Evolutionary conservation across 441 rosid species (phyloP), one percentile per base, ranked within the genome.

Genomic region (Adansonia madagascariensis): DNA sequence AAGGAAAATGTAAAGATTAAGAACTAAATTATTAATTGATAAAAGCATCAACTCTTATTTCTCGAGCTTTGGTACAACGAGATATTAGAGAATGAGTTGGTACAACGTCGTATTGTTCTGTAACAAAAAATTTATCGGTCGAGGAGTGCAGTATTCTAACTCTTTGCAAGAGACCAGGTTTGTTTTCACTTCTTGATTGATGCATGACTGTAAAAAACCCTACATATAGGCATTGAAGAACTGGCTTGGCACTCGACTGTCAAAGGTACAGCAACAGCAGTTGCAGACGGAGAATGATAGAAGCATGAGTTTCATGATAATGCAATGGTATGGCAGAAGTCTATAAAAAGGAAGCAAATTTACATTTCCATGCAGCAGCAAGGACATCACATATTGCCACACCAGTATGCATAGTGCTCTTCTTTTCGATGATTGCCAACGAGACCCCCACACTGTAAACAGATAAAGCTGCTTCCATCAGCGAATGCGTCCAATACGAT

Each of bases 381-480:
- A 35, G 39, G 4, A 35, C 39, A 35, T 35, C 39, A 35, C 79
- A 80, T 77, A 65, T 79, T 81, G 86, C 90, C 80, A 79, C 98
- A 94, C 99, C 99, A 96, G 86, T 86, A 87, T 5, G 97, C 89
- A 75, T 87, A 89, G 71, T 94, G 99, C 88, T 94, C 94, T 22
- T 96, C 99, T 86, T 83, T 91, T 18, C 98, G 91, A 75, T 90
- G 85, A 77, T 83, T 87, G 74, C 98, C 90, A 66, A 96, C 99
- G 47, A 96, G 92, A 71, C 99, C 98, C 12, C 99, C 98, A 8
- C 99, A 96, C 27, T 88, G 89, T 69, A 69, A 69, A 69, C 73
- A 94, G 50, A 92, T 88, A 83, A 92, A 96, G 87, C 96, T 96
- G 89, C 98, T 96, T 81, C 98, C 98, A 41, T 94, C 98, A 0